Conservation (phyloP, 2,329 filamentous ascomycete genomes). For the Cladosporium cucumerinum region DNA sequence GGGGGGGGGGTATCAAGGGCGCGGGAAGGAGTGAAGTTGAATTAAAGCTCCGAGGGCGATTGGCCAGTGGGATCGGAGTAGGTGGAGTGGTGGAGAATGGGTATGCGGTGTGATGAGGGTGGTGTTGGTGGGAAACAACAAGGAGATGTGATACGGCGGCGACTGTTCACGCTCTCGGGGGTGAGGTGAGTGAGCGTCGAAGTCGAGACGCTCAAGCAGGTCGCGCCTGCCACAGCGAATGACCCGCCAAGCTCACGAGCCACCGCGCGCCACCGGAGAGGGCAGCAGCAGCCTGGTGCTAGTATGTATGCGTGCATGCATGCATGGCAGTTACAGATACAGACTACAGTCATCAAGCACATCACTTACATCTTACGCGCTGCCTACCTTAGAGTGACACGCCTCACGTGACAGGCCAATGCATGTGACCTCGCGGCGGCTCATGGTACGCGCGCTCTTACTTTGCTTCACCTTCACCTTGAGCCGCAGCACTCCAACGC, state of each 20-base stretch:
- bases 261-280: background rate
- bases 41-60: background rate
- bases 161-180: constrained; percentile 5
- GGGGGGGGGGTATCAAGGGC: constrained; percentile 7
- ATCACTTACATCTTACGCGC: background rate
- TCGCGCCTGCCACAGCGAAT: background rate
- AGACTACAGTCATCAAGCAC: background rate
- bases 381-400: background rate
- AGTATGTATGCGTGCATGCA: background rate
- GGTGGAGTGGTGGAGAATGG: background rate
- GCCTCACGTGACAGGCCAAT: background rate
- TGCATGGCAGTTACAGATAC: background rate
- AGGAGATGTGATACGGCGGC: constrained; percentile 9
- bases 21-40: background rate
- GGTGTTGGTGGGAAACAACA: constrained; percentile 3
- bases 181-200: background rate
- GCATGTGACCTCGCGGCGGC: constrained; percentile 1
- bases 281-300: background rate
- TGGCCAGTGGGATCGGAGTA: background rate
- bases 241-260: constrained; percentile 4
- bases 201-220: background rate
- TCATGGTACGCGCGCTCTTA: background rate
- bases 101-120: background rate
- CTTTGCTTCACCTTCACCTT: background rate
- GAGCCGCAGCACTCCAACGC: constrained; percentile 6